Evolutionary conservation across 2,329 filamentous ascomycete species (phyloP), one percentile per base, ranked within the genome.

Genomic region (Botryotinia globosa): DNA sequence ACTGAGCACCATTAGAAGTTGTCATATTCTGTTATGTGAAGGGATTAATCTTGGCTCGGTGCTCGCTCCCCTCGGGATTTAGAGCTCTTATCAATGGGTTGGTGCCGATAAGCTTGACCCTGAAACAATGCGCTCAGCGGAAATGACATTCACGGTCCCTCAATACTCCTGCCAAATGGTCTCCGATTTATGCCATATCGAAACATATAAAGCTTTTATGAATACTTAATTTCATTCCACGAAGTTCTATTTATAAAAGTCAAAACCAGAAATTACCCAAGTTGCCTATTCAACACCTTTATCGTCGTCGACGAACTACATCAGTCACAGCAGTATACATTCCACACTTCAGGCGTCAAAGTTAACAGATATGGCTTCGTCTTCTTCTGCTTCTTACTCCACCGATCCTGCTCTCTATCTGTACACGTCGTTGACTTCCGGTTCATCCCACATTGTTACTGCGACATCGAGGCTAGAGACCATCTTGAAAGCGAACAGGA

Each of bases 381-480:
- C 80, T 70, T 72, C 78, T 8, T 77, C 77, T 74, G 39, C 73
- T 14, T 77, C 78, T 25, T 81, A 81, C 74, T 80, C 79, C 12
- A 86, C 85, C 77, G 91, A 93, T 81, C 88, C 91, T 66, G 86
- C 91, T 42, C 90, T 99, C 75, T 99, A 96, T 85, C 92, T 99
- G 79, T 98, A 97, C 85, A 98, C 96, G 74, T 98, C 95, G 70
- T 87, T 99, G 72, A 98, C 96, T 32, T 93, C 96, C 73, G 96
- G 96, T 76, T 97, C 94, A 58, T 97, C 94, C 37, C 94, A 98
- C 82, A 97, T 98, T 81, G 91, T 98, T 80, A 98, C 96, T 58
- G 96, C 94, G 39, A 98, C 96, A 1, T 97, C 94, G 71, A 92
- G 96, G 65, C 90, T 99, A 77, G 95, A 99, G 83, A 98, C 94